These are phyloP conservation scores for Neurospora sp. DNA, from an alignment of 495 filamentous ascomycete species.

Conservation along the genomic window DNA sequence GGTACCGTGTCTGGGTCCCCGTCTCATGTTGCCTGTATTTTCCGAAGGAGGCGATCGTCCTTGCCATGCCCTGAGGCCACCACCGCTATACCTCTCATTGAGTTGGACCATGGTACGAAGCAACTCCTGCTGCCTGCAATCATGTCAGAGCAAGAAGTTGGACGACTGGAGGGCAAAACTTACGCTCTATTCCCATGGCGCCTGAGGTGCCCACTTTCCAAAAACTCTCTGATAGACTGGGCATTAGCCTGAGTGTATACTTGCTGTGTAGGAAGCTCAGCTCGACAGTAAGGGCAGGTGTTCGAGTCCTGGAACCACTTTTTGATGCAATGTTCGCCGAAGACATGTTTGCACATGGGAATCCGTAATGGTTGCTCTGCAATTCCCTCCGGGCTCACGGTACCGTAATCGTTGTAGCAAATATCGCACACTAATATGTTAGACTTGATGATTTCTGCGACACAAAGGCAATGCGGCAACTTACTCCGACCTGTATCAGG, in stretches of 20 bases:
- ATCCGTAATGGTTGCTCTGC: conserved; percentile 40
- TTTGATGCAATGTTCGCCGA: conserved; percentile 50
- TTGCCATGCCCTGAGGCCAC: conserved; percentile 7
- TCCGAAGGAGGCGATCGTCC: conserved; percentile 29
- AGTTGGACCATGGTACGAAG: conserved; percentile 3
- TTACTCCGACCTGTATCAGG: conserved; percentile 38
- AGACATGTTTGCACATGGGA: conserved; percentile 48
- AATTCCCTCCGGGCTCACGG: conserved; percentile 39
- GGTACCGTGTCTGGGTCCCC: conserved; percentile 27
- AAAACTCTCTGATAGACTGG: conserved; percentile 11
- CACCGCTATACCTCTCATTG: neutral
- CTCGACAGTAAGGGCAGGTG: conserved; percentile 48
- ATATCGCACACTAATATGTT: conserved; percentile 40
- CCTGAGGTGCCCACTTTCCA: conserved; percentile 2
- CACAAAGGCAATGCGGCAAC: conserved; percentile 10
- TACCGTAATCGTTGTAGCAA: conserved; percentile 48
- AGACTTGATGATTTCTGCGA: neutral
- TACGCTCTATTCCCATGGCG: neutral
- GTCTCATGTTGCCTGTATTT: conserved; percentile 22
- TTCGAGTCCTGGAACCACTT: conserved; percentile 51
- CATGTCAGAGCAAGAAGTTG: neutral
- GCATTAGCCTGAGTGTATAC: conserved; percentile 1
- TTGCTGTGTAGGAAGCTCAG: conserved; percentile 43
- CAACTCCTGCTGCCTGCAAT: neutral
- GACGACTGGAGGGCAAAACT: neutral